Conservation (phyloP, 371 early-diverging fungal species). For the Zychaea mexicana region DNA sequence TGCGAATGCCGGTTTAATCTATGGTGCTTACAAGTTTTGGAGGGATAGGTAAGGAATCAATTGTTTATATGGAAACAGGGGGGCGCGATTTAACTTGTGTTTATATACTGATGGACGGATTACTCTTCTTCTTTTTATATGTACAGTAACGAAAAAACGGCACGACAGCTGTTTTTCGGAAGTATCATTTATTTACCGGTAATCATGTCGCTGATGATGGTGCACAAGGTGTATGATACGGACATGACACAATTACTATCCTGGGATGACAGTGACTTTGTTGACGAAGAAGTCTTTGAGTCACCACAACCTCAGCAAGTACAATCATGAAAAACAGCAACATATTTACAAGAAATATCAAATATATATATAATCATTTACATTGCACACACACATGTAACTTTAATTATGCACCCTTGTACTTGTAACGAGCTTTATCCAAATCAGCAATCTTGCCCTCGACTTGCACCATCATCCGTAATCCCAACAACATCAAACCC, state of each 20-base stretch:
- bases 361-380: not conserved
- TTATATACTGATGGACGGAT: too few relatives aligned
- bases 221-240: constrained; percentile 66
- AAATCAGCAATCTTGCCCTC: constrained; percentile 32
- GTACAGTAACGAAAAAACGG: constrained; percentile 70
- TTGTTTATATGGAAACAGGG: not conserved
- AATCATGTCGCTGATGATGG: constrained; percentile 81
- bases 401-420: constrained; percentile 34
- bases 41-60: constrained; percentile 38
- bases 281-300: constrained; percentile 3
- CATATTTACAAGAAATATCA: not conserved
- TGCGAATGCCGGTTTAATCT: constrained; percentile 75
- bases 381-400: not conserved
- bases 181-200: constrained; percentile 89
- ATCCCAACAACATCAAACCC: constrained; percentile 20
- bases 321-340: not conserved
- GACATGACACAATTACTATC: constrained; percentile 6
- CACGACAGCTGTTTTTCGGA: constrained; percentile 89
- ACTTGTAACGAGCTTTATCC: constrained; percentile 39
- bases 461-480: constrained; percentile 37
- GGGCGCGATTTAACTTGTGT: not conserved
- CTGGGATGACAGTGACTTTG: constrained; percentile 11
- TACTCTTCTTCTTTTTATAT: not conserved
- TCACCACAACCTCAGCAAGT: not conserved
- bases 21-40: constrained; percentile 80